Percentiles rank a stretch among this genome's conserved stretches.
Conservation (phyloP, 1,284 basidiomycete genomes). For the Malassezia sympodialis region DNA sequence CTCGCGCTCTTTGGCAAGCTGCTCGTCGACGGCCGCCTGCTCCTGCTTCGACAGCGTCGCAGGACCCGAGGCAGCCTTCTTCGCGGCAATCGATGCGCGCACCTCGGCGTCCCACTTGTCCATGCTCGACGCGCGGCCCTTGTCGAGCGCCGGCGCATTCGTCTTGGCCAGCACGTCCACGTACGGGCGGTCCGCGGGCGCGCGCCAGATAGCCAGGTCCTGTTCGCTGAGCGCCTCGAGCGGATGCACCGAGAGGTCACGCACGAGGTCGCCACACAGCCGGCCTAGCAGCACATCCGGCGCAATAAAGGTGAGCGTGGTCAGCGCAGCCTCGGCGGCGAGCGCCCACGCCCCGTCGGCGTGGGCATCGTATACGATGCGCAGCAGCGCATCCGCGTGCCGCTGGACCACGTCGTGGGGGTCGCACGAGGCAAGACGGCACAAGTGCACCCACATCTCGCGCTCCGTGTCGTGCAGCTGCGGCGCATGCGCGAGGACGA, state of each 20-base stretch:
- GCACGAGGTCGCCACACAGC: constrained; percentile 26
- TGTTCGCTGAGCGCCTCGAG: constrained; percentile 26
- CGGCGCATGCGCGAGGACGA: constrained; percentile 39
- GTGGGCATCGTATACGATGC: constrained; percentile 21
- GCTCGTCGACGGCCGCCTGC: constrained; percentile 35
- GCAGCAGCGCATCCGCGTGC: constrained; percentile 25
- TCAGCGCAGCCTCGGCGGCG: constrained; percentile 33
- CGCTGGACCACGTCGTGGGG: constrained; percentile 31
- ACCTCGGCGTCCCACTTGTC: constrained; percentile 47
- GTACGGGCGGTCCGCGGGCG: constrained; percentile 30
- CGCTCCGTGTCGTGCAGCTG: constrained; percentile 28
- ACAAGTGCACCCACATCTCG: constrained; percentile 37
- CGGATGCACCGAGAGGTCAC: constrained; percentile 23
- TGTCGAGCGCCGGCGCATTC: constrained; percentile 13
- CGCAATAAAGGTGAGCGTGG: constrained; percentile 33
- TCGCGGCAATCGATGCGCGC: constrained; percentile 40
- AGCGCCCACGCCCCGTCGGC: constrained; percentile 19
- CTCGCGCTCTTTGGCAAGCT: constrained; percentile 32
- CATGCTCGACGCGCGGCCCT: constrained; percentile 34
- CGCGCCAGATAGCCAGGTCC: constrained; percentile 42
- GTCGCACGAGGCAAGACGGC: constrained; percentile 30
- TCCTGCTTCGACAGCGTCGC: constrained; percentile 40
- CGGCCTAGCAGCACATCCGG: constrained; percentile 31
- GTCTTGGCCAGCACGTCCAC: constrained; percentile 34
- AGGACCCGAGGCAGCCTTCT: constrained; percentile 33